These are phyloP conservation scores for Truncatella angustata DNA, from an alignment of 2,329 filamentous ascomycete genomes.

Conservation along the genomic window DNA sequence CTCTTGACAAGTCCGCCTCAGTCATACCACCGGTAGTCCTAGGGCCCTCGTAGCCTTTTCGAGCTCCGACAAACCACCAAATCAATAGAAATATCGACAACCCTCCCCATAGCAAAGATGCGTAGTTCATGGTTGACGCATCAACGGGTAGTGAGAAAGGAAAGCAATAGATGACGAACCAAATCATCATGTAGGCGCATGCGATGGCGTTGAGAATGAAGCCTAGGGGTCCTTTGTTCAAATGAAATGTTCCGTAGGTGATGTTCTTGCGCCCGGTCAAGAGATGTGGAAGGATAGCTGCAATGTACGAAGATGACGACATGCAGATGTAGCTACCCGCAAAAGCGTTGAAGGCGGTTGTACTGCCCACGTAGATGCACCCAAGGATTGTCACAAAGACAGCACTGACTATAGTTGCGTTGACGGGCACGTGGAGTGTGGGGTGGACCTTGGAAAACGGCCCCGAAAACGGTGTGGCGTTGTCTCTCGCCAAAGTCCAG, in stretches of 20 bases:
- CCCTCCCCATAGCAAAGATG: conserved; percentile 41
- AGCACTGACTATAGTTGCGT: conserved; percentile 48
- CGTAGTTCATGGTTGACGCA: conserved; percentile 52
- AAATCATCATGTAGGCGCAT: conserved; percentile 57
- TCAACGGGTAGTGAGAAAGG: conserved; percentile 45
- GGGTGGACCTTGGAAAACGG: conserved; percentile 21
- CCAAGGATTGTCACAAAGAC: conserved; percentile 52
- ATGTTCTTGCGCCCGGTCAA: conserved; percentile 43
- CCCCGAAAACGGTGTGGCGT: conserved; percentile 32
- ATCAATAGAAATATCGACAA: conserved; percentile 35
- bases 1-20: background rate
- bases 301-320: conserved; percentile 52
- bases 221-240: conserved; percentile 42
- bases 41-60: conserved; percentile 8
- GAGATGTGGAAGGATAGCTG: conserved; percentile 60
- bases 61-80: conserved; percentile 36
- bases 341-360: conserved; percentile 66
- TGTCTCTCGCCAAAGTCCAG: conserved; percentile 40
- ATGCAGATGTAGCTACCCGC: conserved; percentile 44
- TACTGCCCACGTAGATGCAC: conserved; percentile 63
- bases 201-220: conserved; percentile 51
- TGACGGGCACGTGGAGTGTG: conserved; percentile 33
- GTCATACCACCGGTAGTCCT: conserved; percentile 2
- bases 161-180: conserved; percentile 64
- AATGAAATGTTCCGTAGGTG: conserved; percentile 56